Conservation (phyloP, 139 green algal genomes). For the Chlamydomonas applanata region DNA sequence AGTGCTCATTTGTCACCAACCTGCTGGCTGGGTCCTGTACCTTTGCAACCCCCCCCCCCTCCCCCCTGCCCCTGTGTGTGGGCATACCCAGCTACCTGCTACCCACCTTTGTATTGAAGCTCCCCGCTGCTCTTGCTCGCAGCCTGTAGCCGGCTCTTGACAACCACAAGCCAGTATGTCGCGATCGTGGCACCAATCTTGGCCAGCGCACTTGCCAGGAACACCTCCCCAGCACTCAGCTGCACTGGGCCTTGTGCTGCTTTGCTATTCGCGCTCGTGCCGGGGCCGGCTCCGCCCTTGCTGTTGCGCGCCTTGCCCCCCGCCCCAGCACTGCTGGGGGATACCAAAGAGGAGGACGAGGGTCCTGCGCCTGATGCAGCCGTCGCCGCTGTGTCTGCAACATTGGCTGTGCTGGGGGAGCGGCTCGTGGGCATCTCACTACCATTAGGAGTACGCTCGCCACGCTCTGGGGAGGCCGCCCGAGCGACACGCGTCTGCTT, state of each 20-base stretch:
- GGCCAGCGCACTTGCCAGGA: conserved; percentile 72
- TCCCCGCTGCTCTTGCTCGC: conserved; percentile 28
- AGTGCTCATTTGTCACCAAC: neutral
- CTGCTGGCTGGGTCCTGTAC: no score
- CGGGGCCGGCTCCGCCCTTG: neutral
- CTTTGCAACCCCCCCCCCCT: no score
- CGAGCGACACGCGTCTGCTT: conserved; percentile 17
- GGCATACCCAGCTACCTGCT: neutral
- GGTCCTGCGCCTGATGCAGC: conserved; percentile 19
- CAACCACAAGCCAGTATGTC: conserved; percentile 91
- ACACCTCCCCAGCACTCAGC: conserved; percentile 66
- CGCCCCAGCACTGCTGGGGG: neutral
- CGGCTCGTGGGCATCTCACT: neutral
- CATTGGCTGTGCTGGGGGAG: neutral
- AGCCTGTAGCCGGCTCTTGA: conserved; percentile 85
- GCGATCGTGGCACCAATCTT: conserved; percentile 85
- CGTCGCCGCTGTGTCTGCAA: neutral
- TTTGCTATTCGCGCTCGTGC: no score
- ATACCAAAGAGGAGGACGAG: conserved; percentile 2
- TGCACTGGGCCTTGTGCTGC: conserved; percentile 1
- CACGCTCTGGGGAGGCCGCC: neutral
- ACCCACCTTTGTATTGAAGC: conserved; percentile 25
- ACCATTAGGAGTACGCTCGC: neutral
- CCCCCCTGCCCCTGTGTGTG: no score
- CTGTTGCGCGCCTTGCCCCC: neutral